Base-by-base conservation (phyloP, 2,329 filamentous ascomycete species). In the Pezicula rhizophila region DNA sequence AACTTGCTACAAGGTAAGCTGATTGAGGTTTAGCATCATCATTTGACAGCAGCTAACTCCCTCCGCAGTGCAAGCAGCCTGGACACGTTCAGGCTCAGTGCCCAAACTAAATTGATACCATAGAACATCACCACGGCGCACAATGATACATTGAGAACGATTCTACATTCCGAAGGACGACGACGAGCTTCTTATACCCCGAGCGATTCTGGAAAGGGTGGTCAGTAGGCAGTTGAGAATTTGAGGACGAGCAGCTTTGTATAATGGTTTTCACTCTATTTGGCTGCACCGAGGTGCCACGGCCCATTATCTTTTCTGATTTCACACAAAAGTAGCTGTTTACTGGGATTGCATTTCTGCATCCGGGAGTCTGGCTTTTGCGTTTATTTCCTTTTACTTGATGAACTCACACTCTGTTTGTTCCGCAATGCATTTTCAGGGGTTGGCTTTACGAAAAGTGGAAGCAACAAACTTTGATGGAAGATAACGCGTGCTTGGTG, bases 61-160 rank as follows among this genome's bases (percentile, higher is more conserved):
- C 5, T 10, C 8, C 28, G 8, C 5, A 31, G 78, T 96, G 79
- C 78, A 77, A 82, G 70, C 77, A 82, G 70, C 66, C 82, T 60
- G 91, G 92, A 62, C 92, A 96, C 75, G 86, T 97, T 68, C 92
- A 96, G 82, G 83, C 88, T 62, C 82, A 87, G 64, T 99, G 93
- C 85, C 89, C 92, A 65, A 90, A 87, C 78, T 88, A 86, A 72
- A 62, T 45, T 25, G 50, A 47, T 28, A 25, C 48, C 37, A 23
- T 15, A 25, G 25, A 48, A 44, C 23, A 31, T 17, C n/a, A 45
- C 17, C 42, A 46, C 49, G 51, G 44, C 45, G 49, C 31, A 45
- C 35, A 44, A 48, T 45, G 46, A 48, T 54, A 54, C 50, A 50
- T 44, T 48, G 47, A 52, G 47, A 48, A 43, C 46, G 50, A 52